Base-by-base conservation (phyloP, 2,329 filamentous ascomycete species). In the Coniosporium tulheliwenetii region DNA sequence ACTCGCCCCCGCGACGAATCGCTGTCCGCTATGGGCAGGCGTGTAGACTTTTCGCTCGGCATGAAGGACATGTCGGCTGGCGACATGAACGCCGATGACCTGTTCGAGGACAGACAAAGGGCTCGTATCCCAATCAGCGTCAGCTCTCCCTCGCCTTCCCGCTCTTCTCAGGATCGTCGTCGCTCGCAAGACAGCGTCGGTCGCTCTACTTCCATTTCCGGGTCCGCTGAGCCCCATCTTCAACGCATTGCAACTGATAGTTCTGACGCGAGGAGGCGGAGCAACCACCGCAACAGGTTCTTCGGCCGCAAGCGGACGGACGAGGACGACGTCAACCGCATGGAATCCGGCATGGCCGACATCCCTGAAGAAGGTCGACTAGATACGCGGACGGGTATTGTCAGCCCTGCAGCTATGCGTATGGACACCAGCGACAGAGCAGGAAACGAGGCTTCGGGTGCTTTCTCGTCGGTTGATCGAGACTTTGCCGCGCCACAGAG, bases 31-130 rank as follows among this genome's bases (percentile, higher is more conserved):
- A 74, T 76, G 64, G 64, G 65, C 31, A 75, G 73, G 41, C 73
- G 77, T 26, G 77, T 82, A 29, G 79, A 83, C 53, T 83, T 83
- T 57, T 81, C 77, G 1, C 64, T 82, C 2, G 79, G 79, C 29
- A 79, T 81, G 70, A 67, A 64, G 30, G 68, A 71, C 36, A 64
- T 79, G 34, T 67, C 68, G 3, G 65, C 71, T 1, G 66, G 65
- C 30, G 76, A 80, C 46, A 12, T 12, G n/a, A 61, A 76, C 36
- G 69, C 73, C 44, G 75, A 73, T 37, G 79, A 84, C 50, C 71
- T 82, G 1, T 79, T 76, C 51, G 73, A 77, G 42, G 73, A 77
- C 50, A 48, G 52, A 43, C 44, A 46, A 47, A 54, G 57, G 39
- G 47, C 60, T 43, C 60, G 64, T 26, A 48, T 72, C 10, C 56